Base-by-base conservation (phyloP, 2,329 filamentous ascomycete species). In the Colletotrichum sidae region DNA sequence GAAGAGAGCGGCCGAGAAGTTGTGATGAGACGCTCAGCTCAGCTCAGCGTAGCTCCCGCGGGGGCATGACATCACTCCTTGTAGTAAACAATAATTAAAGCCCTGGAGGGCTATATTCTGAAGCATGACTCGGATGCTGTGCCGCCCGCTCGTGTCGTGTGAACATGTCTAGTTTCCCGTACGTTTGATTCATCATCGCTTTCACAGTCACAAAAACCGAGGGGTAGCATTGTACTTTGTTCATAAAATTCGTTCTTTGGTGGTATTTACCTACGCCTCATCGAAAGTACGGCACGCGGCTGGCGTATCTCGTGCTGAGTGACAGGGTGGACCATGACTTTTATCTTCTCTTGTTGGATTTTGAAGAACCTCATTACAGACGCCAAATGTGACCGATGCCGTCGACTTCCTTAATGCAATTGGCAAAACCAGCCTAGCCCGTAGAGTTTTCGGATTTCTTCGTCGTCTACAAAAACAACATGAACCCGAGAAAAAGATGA, bases 341-440 rank as follows among this genome's bases (percentile, higher is more conserved):
- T 80, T 78, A 77, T 80, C 73, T 75, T 79, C 77, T 80, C 25
- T 80, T 80, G 79, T 81, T 66, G 63, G 58, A 66, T 66, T 83
- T 25, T 85, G 83, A 85, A 85, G 84, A 86, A 84, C 84, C 84
- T 86, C 82, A 86, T 86, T 87, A 87, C 84, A 87, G 85, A 87
- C 85, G 85, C 85, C 85, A 85, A 83, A 86, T 86, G 82, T 84
- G 84, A 88, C 85, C 85, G 82, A 87, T 85, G 83, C 83, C 84
- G 83, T 83, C 81, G 83, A 87, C 84, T 84, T 87, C 84, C 85
- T 25, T 87, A 86, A 87, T 88, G 86, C 86, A 87, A 83, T 83
- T 84, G 84, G 84, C 82, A 82, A 83, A 86, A 83, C 83, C 83
- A 84, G 83, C 81, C 83, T 81, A 81, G 65, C 67, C 67, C 67